phyloP scores from a whole-genome alignment of 2,329 filamentous ascomycete species.

The Exophiala aquamarina region DNA sequence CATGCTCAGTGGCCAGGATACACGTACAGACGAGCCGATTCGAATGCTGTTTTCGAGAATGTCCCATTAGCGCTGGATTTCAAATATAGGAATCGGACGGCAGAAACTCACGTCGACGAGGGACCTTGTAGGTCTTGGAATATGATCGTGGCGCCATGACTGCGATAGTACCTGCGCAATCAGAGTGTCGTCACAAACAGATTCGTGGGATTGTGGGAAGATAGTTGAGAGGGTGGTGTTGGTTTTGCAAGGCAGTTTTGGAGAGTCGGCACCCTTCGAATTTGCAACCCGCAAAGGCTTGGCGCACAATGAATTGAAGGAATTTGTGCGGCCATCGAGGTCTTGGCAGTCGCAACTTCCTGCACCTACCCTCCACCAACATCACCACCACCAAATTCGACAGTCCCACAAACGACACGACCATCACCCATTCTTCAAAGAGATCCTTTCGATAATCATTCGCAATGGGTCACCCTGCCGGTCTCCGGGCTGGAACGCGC shows the following conservation, averaged over 20 bases:
- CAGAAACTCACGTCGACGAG: constrained; percentile 68
- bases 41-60: constrained; percentile 64
- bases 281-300: background rate
- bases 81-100: constrained; percentile 14
- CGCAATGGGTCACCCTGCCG: constrained; percentile 77
- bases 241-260: background rate
- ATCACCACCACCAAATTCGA: constrained; percentile 1
- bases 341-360: constrained; percentile 3
- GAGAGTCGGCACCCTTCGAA: too few species aligned
- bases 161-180: constrained; percentile 34
- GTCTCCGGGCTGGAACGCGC: constrained; percentile 83
- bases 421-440: constrained; percentile 32
- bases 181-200: constrained; percentile 23
- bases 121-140: constrained; percentile 99
- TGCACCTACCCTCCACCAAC: background rate
- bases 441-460: constrained; percentile 24
- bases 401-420: background rate
- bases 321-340: background rate
- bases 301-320: background rate
- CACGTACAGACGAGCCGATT: constrained; percentile 99
- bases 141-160: constrained; percentile 67
- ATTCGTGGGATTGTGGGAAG: background rate
- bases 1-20: constrained; percentile 87
- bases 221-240: constrained; percentile 25
- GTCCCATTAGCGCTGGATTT: constrained; percentile 40